A percentile compares a stretch with the other conserved stretches of the same genome.
Evolutionary conservation across 1,284 basidiomycete species (phyloP).

Genomic region (Rhodotorula sp.): DNA sequence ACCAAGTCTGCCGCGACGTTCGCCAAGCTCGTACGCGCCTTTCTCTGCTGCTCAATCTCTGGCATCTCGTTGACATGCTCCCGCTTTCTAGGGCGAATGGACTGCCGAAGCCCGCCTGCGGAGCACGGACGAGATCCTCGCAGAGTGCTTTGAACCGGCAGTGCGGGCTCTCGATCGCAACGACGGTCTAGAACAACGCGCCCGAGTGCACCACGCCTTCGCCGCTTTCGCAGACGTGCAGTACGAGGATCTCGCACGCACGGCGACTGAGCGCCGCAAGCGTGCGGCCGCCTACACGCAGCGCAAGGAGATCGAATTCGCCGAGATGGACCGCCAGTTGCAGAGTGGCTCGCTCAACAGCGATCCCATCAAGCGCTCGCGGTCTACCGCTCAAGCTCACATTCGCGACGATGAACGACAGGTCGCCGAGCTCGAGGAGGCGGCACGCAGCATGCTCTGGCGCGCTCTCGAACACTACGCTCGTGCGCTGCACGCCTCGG

Average conservation of each 20-base stretch:
- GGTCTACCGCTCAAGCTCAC: slow-evolving; percentile 52
- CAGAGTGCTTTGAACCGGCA: slow-evolving; percentile 69
- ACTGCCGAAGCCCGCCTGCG: slow-evolving; percentile 79
- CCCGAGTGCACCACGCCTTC: slow-evolving; percentile 75
- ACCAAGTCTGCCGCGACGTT: slow-evolving; percentile 14
- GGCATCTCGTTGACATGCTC: neutral
- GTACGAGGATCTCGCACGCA: slow-evolving; percentile 59
- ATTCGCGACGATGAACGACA: slow-evolving; percentile 64
- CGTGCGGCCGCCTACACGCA: slow-evolving; percentile 46
- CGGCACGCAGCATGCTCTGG: slow-evolving; percentile 66
- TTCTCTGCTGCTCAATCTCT: neutral
- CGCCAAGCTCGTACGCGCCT: slow-evolving; percentile 61
- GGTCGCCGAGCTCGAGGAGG: slow-evolving; percentile 63
- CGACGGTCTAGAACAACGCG: slow-evolving; percentile 49
- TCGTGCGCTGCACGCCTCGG: slow-evolving; percentile 66
- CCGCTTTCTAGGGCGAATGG: slow-evolving; percentile 74
- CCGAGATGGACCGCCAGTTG: slow-evolving; percentile 53
- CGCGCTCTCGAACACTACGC: slow-evolving; percentile 83
- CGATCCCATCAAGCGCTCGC: slow-evolving; percentile 12
- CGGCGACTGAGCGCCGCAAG: slow-evolving; percentile 46
- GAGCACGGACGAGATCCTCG: slow-evolving; percentile 72
- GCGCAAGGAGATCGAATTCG: slow-evolving; percentile 44
- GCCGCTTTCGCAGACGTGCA: slow-evolving; percentile 87
- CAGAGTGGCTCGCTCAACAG: slow-evolving; percentile 43
- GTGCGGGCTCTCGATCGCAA: slow-evolving; percentile 45